Conservation (phyloP, 805 yeast species). For the Metschnikowia continentalis region DNA sequence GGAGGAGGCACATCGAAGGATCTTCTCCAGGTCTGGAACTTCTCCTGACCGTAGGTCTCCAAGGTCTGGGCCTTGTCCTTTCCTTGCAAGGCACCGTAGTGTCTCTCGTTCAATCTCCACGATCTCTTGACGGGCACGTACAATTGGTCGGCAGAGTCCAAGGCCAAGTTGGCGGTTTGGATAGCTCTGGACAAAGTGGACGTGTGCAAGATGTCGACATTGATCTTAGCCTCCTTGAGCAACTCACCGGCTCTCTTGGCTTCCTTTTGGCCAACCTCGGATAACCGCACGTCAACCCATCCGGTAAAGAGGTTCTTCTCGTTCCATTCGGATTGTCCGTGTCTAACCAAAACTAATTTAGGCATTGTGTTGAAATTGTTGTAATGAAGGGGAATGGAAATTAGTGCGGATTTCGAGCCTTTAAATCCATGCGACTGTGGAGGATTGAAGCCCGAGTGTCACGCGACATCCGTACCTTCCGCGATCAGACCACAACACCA, state of each 20-base stretch:
- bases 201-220: slow-evolving; percentile 87
- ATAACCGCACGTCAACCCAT: slow-evolving; percentile 92
- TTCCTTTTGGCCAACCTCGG: slow-evolving; percentile 81
- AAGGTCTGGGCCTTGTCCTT: slow-evolving; percentile 94
- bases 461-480: slow-evolving; percentile 2
- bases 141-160: slow-evolving; percentile 81
- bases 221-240: slow-evolving; percentile 77
- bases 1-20: slow-evolving; percentile 97
- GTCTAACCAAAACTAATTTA: slow-evolving; percentile 89
- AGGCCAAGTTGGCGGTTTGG: slow-evolving; percentile 94
- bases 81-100: slow-evolving; percentile 98
- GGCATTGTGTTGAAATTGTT: slow-evolving; percentile 28
- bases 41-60: slow-evolving; percentile 81
- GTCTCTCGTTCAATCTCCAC: slow-evolving; percentile 99
- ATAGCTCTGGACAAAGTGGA: slow-evolving; percentile 91
- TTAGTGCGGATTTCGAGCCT: slow-evolving; percentile 3
- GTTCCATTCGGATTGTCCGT: slow-evolving; percentile 99
- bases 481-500: slow-evolving; percentile 7
- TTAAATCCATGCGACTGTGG: slow-evolving; percentile 10
- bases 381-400: neutral
- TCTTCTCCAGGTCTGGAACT: slow-evolving; percentile 97
- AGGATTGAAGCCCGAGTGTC: slow-evolving; percentile 19
- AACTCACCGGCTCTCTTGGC: slow-evolving; percentile 92
- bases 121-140: slow-evolving; percentile 90
- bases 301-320: slow-evolving; percentile 98